Conservation (phyloP, 2,329 filamentous ascomycete species). For the Aspergillus intermedius region DNA sequence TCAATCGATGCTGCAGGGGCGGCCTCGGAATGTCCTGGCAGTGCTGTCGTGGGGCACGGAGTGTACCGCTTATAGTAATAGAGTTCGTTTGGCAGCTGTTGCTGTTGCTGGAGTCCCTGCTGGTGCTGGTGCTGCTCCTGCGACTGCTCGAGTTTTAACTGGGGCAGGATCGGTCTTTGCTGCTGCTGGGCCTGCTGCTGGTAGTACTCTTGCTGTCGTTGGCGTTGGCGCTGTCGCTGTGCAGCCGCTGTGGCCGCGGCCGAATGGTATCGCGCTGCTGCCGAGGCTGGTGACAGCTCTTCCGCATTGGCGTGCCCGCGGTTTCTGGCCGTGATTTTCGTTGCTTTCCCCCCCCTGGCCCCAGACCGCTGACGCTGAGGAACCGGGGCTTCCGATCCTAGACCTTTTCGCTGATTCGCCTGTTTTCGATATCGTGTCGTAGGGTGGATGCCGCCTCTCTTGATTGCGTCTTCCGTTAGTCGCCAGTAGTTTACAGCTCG, state of each 20-base stretch:
- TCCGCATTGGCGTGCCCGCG: slow-evolving; percentile 18
- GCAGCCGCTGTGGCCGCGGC: slow-evolving; percentile 1
- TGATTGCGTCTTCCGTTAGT: slow-evolving; percentile 62
- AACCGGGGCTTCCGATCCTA: slow-evolving; percentile 31
- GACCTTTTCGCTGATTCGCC: slow-evolving; percentile 33
- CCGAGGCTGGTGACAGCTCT: slow-evolving; percentile 12
- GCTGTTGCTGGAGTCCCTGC: slow-evolving; percentile 1
- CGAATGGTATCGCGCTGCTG: not conserved
- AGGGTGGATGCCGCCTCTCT: slow-evolving; percentile 62
- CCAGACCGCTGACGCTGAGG: slow-evolving; percentile 37
- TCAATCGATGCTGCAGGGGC: slow-evolving; percentile 10
- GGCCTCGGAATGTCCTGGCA: slow-evolving; percentile 8
- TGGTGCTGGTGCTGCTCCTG: slow-evolving; percentile 1
- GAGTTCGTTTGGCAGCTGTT: not conserved
- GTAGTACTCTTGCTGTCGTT: not conserved
- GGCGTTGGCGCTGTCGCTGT: not conserved
- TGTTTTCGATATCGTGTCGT: slow-evolving; percentile 71
- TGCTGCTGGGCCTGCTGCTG: too few species aligned
- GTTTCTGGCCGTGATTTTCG: slow-evolving; percentile 29
- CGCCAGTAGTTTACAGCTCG: slow-evolving; percentile 70
- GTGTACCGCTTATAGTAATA: slow-evolving; percentile 8
- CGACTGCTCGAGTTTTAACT: too few species aligned
- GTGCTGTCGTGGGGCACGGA: slow-evolving; percentile 8
- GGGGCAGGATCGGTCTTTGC: too few species aligned
- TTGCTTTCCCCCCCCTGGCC: slow-evolving; percentile 35